These are phyloP conservation scores for Tolypocladium sp. DNA, from an alignment of 2,329 filamentous ascomycete genomes.

Conservation along the genomic window DNA sequence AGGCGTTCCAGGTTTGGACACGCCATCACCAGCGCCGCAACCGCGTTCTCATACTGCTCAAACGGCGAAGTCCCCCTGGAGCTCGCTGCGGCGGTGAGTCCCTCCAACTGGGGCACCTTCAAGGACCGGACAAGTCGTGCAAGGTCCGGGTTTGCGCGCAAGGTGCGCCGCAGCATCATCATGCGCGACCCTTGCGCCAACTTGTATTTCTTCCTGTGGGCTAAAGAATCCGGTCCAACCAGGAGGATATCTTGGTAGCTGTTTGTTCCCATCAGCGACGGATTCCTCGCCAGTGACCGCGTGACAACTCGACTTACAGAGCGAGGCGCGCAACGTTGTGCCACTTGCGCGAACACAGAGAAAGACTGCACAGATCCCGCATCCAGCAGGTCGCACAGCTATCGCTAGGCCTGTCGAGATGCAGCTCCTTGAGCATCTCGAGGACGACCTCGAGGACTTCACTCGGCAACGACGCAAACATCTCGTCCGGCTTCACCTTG, in stretches of 20 bases:
- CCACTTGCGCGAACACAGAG: constrained; percentile 41
- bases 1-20: constrained; percentile 56
- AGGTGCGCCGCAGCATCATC: constrained; percentile 46
- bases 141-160: constrained; percentile 42
- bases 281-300: neutral
- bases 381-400: constrained; percentile 59
- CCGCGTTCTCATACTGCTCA: constrained; percentile 46
- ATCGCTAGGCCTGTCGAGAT: constrained; percentile 35
- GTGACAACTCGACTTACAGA: constrained; percentile 30
- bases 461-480: constrained; percentile 46
- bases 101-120: constrained; percentile 40
- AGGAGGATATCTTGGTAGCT: constrained; percentile 52
- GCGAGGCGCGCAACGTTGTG: constrained; percentile 39
- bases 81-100: constrained; percentile 20
- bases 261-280: neutral
- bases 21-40: constrained; percentile 54
- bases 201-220: constrained; percentile 50
- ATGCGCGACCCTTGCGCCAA: constrained; percentile 41
- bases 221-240: constrained; percentile 44
- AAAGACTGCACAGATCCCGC: constrained; percentile 46
- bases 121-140: constrained; percentile 47
- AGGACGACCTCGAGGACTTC: constrained; percentile 51
- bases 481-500: constrained; percentile 31
- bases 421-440: constrained; percentile 39
- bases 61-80: constrained; percentile 20